phyloP scores from a whole-genome alignment of 2,329 filamentous ascomycete species.

The Fusarium sp. region DNA sequence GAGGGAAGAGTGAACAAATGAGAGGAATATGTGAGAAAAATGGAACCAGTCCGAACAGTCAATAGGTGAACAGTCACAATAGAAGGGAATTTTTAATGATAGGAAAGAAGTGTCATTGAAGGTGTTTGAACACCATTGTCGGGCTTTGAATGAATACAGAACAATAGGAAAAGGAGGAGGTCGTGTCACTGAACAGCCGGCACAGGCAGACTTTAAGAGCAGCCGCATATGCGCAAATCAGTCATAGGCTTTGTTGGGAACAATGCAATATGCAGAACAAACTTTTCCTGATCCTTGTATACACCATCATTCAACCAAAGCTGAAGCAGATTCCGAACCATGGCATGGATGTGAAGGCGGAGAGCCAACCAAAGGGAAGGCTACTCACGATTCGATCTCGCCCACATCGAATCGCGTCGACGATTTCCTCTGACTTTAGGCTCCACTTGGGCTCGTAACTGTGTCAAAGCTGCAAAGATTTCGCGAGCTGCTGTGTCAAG shows the following conservation, averaged over 20 bases:
- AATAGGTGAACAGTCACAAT: conserved; percentile 33
- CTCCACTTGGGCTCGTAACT: conserved; percentile 27
- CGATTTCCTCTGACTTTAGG: conserved; percentile 18
- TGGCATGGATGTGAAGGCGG: conserved; percentile 20
- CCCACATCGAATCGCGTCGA: conserved; percentile 34
- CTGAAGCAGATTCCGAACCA: conserved; percentile 21
- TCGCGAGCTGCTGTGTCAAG: conserved; percentile 46
- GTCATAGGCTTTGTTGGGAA: conserved; percentile 24
- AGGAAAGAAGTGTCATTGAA: conserved; percentile 38
- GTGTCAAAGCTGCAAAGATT: conserved; percentile 17
- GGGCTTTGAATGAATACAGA: conserved; percentile 43
- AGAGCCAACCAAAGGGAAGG: conserved; percentile 29
- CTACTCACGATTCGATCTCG: conserved; percentile 31
- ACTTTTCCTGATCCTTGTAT: conserved; percentile 22
- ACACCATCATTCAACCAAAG: conserved; percentile 24
- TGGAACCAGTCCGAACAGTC: conserved; percentile 42
- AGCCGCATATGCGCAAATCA: conserved; percentile 23
- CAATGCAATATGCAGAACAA: conserved; percentile 26
- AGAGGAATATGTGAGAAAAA: conserved; percentile 21
- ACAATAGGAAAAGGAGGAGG: conserved; percentile 39
- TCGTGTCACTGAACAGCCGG: conserved; percentile 39
- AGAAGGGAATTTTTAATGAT: conserved; percentile 42
- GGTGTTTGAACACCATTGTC: conserved; percentile 51
- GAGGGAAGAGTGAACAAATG: conserved; percentile 19
- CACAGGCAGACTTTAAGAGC: conserved; percentile 48